phyloP scores from a whole-genome alignment of 495 filamentous ascomycete species.

The Podospora anserina region DNA sequence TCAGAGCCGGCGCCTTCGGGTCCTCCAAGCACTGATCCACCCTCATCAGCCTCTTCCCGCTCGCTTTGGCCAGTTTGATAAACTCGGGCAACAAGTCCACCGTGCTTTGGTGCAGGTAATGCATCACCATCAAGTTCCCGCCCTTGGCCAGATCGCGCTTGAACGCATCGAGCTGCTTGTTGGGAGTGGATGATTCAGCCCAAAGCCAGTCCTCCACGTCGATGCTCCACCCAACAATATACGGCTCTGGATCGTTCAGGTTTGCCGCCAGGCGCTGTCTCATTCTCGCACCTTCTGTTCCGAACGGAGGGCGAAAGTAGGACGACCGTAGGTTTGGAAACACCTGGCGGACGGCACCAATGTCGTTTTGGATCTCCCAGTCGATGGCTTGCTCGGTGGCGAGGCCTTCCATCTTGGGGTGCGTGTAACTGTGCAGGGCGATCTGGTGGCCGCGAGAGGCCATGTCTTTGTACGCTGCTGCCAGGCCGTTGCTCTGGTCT shows the following conservation, averaged over 20 bases:
- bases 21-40: conserved; percentile 79
- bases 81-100: conserved; percentile 66
- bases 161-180: conserved; percentile 74
- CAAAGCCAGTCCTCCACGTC: conserved; percentile 80
- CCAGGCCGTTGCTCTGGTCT: conserved; percentile 58
- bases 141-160: conserved; percentile 61
- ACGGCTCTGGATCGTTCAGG: conserved; percentile 44
- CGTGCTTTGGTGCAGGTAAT: conserved; percentile 68
- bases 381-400: conserved; percentile 58
- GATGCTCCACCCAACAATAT: conserved; percentile 70
- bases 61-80: conserved; percentile 63
- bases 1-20: conserved; percentile 59
- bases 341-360: conserved; percentile 52
- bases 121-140: conserved; percentile 73
- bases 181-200: conserved; percentile 61
- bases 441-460: conserved; percentile 65
- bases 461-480: conserved; percentile 66
- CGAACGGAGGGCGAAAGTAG: conserved; percentile 78
- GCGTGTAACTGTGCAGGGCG: conserved; percentile 70
- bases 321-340: conserved; percentile 43
- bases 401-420: conserved; percentile 70
- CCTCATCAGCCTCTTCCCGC: conserved; percentile 68
- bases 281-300: conserved; percentile 69
- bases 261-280: conserved; percentile 58
- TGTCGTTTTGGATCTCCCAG: conserved; percentile 64